Evolutionary conservation across 2,329 filamentous ascomycete genomes (phyloP), one percentile per base, ranked within the genome.

Genomic region (Pestalotiopsis fici): DNA sequence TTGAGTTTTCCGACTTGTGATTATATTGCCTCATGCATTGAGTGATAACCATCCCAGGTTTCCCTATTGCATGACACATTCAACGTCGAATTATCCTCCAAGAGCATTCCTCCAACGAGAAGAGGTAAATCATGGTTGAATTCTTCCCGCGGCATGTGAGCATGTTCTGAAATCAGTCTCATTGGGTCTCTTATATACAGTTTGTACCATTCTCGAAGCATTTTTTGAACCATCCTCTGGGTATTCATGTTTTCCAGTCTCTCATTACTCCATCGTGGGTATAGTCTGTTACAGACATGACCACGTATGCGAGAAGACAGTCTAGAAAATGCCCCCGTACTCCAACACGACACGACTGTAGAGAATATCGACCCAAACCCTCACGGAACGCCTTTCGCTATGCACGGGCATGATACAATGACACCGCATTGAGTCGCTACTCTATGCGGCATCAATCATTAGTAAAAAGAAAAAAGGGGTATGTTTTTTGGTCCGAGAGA

Each of bases 361-460:
- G 21, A 50, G n/a, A 64, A 64, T 37, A 25, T 13, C 13, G 23
- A 55, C 39, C 47, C 43, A 37, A 54, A 35, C 27, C 50, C 25
- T 61, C 63, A 64, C 61, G 67, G 31, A 74, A 75, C 74, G 72
- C 74, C 73, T 67, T 66, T 68, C 69, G 74, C 74, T 75, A 76
- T 76, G 74, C 74, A 73, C 21, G 47, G 65, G 50, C 39, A 50
- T 23, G 64, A 60, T 31, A 60, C 57, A 68, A 67, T n/a, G 21
- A 57, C 15, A 4, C n/a, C 31, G n/a, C 28, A 27, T 15, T 12
- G 62, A 31, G 50, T 25, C 27, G 27, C 31, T 50, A 37, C 18
- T 64, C 55, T 35, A 65, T 47, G 56, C 43, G 64, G 39, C 27
- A 43, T 66, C 12, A 25, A 59, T 54, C 25, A 65, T 65, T 50